These are phyloP conservation scores for Zea mays DNA, from an alignment of 176 grass and related monocot species.

Conservation along the genomic window DNA sequence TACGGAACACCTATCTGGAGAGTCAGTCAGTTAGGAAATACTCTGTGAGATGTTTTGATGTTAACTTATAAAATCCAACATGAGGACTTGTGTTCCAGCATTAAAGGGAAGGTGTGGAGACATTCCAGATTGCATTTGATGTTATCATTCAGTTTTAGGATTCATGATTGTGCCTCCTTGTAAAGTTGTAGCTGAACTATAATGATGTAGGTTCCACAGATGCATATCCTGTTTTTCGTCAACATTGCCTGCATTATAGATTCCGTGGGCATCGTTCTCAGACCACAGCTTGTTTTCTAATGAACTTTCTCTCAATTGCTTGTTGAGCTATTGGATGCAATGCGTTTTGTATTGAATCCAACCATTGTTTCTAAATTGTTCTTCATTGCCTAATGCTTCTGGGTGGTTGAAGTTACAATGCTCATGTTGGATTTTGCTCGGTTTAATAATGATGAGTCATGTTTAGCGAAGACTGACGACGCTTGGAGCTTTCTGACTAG, in stretches of 20 bases:
- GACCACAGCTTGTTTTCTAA: not conserved
- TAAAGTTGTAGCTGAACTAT: constrained; percentile 12
- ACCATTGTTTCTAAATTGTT: not conserved
- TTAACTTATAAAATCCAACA: constrained; percentile 7
- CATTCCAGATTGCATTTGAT: constrained; percentile 25
- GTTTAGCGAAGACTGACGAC: not conserved
- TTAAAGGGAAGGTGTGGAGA: constrained; percentile 1
- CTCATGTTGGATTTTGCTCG: not conserved
- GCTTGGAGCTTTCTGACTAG: not conserved
- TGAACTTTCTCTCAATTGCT: not conserved
- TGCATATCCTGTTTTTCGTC: not conserved
- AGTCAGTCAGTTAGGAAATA: not conserved
- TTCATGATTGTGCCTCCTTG: not conserved
- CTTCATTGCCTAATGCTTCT: not conserved
- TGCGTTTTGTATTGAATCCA: not conserved
- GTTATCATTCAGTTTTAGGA: no score
- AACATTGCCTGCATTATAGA: not conserved
- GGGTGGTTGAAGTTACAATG: not conserved
- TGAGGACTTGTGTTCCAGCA: constrained; percentile 3
- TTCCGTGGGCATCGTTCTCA: not conserved
- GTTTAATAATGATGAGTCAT: not conserved
- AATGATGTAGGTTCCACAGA: not conserved
- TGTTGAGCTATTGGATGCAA: not conserved
- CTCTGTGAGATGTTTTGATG: not conserved
- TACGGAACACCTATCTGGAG: not conserved